Percentiles rank a stretch among this genome's conserved stretches.
Conservation (phyloP, 495 filamentous ascomycete species). For the Platismatia glauca region DNA sequence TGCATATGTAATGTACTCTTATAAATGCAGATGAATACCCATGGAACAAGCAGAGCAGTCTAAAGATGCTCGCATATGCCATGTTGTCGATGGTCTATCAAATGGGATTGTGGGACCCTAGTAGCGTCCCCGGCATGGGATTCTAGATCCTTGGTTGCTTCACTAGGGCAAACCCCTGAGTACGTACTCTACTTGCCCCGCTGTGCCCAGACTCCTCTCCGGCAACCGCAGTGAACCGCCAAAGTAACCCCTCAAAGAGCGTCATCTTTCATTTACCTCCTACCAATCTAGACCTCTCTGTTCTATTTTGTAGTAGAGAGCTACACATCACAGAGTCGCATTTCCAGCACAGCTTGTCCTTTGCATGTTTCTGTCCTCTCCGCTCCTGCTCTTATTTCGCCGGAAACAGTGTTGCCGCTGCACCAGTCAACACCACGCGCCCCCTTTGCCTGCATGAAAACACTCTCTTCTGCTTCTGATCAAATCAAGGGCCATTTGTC, state of each 20-base stretch:
- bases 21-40: neutral
- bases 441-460: neutral
- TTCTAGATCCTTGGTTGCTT: too few species aligned
- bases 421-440: neutral
- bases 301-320: neutral
- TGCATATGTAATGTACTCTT: neutral
- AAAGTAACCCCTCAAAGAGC: conserved; percentile 13
- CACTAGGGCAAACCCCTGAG: too few species aligned
- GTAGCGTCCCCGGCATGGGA: too few species aligned
- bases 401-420: conserved; percentile 1
- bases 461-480: neutral
- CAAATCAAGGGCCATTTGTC: neutral
- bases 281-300: neutral
- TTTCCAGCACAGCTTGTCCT: conserved; percentile 2
- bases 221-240: too few species aligned
- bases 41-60: neutral
- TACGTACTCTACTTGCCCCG: too few species aligned
- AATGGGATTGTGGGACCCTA: neutral
- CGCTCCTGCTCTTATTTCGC: neutral
- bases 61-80: neutral
- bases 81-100: neutral
- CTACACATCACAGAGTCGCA: neutral
- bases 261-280: neutral
- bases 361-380: neutral
- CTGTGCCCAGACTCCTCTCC: neutral